These are phyloP conservation scores for Colletotrichum sp. DNA, from an alignment of 2,329 filamentous ascomycete species.

Conservation along the genomic window DNA sequence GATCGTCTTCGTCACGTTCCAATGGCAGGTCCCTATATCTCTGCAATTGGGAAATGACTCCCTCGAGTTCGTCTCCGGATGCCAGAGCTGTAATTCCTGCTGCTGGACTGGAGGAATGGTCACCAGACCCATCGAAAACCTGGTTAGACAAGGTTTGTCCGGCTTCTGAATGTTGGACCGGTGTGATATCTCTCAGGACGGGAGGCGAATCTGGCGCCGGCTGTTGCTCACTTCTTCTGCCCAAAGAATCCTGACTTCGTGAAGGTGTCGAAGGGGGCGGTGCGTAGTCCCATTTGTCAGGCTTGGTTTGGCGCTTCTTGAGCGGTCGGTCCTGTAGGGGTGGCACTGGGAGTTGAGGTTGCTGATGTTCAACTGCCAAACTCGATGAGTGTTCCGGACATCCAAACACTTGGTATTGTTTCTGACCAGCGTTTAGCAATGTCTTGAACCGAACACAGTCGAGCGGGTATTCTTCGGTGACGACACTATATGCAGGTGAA, in stretches of 20 bases:
- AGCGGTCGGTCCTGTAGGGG: slow-evolving; percentile 40
- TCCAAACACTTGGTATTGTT: slow-evolving; percentile 64
- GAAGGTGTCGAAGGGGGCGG: slow-evolving; percentile 42
- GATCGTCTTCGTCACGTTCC: slow-evolving; percentile 53
- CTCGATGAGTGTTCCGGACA: slow-evolving; percentile 33
- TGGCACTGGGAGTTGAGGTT: background rate
- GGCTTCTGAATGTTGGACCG: background rate
- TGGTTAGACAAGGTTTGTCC: background rate
- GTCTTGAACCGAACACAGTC: slow-evolving; percentile 68
- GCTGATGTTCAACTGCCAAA: slow-evolving; percentile 15
- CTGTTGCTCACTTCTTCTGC: slow-evolving; percentile 11
- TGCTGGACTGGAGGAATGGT: background rate
- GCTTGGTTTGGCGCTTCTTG: slow-evolving; percentile 48
- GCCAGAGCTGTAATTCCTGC: background rate
- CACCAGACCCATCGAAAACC: background rate
- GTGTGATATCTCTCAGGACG: background rate
- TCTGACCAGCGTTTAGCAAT: slow-evolving; percentile 63
- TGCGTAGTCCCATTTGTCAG: slow-evolving; percentile 42
- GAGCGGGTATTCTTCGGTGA: slow-evolving; percentile 71
- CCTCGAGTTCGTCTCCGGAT: slow-evolving; percentile 61
- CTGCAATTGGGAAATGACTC: slow-evolving; percentile 68
- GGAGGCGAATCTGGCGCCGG: background rate
- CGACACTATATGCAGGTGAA: slow-evolving; percentile 49
- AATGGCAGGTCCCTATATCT: slow-evolving; percentile 64
- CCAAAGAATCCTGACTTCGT: slow-evolving; percentile 36